Evolutionary conservation across 73 alveolate genomes (phyloP).

Genomic region (Diophrys sp.): DNA sequence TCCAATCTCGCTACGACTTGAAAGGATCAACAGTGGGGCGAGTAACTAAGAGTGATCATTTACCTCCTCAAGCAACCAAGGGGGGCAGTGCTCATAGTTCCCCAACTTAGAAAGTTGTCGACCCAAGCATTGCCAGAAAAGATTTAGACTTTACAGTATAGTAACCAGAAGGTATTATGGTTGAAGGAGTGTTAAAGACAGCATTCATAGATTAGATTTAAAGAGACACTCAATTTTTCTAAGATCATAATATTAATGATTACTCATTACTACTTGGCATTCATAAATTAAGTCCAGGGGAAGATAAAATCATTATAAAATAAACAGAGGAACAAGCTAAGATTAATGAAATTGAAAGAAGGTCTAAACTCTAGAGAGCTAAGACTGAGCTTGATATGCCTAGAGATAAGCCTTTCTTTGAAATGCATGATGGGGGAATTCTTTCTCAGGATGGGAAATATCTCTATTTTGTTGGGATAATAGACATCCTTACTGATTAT

Average conservation of each 20-base stretch:
- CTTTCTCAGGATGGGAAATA: constrained; percentile 53
- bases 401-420: constrained; percentile 29
- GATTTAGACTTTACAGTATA: constrained; percentile 80
- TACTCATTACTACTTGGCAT: constrained; percentile 88
- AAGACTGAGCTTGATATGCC: not conserved
- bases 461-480: constrained; percentile 88
- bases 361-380: constrained; percentile 4
- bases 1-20: constrained; percentile 66
- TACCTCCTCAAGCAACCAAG: constrained; percentile 8
- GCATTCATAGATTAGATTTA: constrained; percentile 64
- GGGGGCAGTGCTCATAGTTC: too few relatives aligned
- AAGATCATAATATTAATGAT: constrained; percentile 73
- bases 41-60: constrained; percentile 53
- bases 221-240: constrained; percentile 71
- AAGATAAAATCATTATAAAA: constrained; percentile 9
- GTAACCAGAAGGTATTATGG: constrained; percentile 47
- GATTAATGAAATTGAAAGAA: not conserved
- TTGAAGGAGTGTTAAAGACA: constrained; percentile 61
- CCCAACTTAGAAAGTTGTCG: too few relatives aligned
- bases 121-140: constrained; percentile 79
- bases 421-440: constrained; percentile 79
- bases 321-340: not conserved
- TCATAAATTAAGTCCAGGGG: constrained; percentile 49
- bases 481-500: constrained; percentile 82
- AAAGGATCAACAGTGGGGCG: constrained; percentile 74